Conservation (phyloP, 2,329 filamentous ascomycete genomes). For the Pestalotiopsis sp. region DNA sequence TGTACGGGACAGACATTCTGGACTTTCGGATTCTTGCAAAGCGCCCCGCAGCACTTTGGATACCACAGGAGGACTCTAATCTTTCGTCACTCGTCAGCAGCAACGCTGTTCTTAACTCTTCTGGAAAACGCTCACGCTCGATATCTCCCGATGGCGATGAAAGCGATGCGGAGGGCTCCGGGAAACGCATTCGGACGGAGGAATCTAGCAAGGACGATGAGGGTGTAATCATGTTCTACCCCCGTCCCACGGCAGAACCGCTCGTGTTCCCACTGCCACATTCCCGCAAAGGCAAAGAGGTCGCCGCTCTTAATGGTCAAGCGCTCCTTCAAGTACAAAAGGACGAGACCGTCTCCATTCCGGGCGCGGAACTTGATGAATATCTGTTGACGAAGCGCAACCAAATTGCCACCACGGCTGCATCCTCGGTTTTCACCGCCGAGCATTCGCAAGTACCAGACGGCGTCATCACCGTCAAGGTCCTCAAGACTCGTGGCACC, state of each 20-base stretch:
- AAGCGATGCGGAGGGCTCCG: conserved; percentile 29
- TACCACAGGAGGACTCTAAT: conserved; percentile 31
- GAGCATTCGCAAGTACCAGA: conserved; percentile 55
- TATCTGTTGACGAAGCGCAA: conserved; percentile 60
- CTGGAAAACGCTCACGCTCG: conserved; percentile 54
- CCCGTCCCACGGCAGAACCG: conserved; percentile 51
- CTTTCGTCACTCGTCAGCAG: conserved; percentile 29
- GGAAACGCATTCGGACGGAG: conserved; percentile 44
- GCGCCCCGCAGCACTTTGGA: conserved; percentile 46
- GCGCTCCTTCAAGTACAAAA: conserved; percentile 54
- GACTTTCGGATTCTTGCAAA: conserved; percentile 64
- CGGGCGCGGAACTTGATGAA: conserved; percentile 54
- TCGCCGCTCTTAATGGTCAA: conserved; percentile 49
- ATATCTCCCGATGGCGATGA: conserved; percentile 48
- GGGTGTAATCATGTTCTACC: conserved; percentile 56
- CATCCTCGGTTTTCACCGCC: conserved; percentile 60
- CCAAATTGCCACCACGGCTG: conserved; percentile 56
- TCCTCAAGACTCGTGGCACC: conserved; percentile 56
- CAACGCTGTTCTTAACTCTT: conserved; percentile 44
- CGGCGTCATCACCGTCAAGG: conserved; percentile 62
- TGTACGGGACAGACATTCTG: conserved; percentile 51
- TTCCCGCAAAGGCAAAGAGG: conserved; percentile 48
- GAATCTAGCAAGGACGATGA: conserved; percentile 40
- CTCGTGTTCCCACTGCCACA: conserved; percentile 56
- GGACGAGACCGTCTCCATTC: conserved; percentile 52